Base-by-base conservation (phyloP, 345 rosid genomes). In the Trapa bicornis region DNA sequence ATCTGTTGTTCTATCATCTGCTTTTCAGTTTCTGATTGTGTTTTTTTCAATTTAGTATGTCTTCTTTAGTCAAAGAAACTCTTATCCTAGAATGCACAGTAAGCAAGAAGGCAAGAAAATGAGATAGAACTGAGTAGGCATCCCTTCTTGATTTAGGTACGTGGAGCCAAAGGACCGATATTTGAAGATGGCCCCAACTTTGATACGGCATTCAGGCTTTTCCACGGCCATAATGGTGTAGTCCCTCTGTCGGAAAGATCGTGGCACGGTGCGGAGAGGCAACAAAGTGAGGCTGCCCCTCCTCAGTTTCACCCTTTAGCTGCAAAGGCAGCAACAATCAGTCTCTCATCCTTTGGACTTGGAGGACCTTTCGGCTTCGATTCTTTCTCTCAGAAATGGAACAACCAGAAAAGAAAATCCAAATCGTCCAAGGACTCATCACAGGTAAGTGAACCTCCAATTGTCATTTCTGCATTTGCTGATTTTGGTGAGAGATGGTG, bases 141-240 rank as follows among this genome's bases (percentile, higher is more conserved):
- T 39, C 17, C 17, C 15, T 57, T 50, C 33, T n/a, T 53, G 38
- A 35, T 38, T 52, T 67, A 72, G 75, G 70, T 67, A 15, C 75
- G 75, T 47, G 76, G 80, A 35, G 86, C 83, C 57, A 84, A 81
- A 79, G 98, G 97, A 71, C 98, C 98, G 2, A 93, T 93, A 42
- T 93, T 93, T 72, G 98, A 93, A 82, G 99, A 93, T 86, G 99
- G 92, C 22, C 96, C 95, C 63, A 90, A 88, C 82, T 93, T 90
- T 79, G 99, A 90, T 52, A 84, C 78, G 80, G 89, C 97, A 17
- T 90, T 90, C 78, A 84, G 89, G 83, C 85, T 93, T 71, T 93
- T 93, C 80, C 99, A 93, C 72, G 99, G 98, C 13, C 79, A 43
- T 61, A 92, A 88, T 73, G 99, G 99, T 73, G 97, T 93, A 57